Evolutionary conservation across 1,284 basidiomycete species (phyloP).

Genomic region (Sanghuangporus sanghuang): DNA sequence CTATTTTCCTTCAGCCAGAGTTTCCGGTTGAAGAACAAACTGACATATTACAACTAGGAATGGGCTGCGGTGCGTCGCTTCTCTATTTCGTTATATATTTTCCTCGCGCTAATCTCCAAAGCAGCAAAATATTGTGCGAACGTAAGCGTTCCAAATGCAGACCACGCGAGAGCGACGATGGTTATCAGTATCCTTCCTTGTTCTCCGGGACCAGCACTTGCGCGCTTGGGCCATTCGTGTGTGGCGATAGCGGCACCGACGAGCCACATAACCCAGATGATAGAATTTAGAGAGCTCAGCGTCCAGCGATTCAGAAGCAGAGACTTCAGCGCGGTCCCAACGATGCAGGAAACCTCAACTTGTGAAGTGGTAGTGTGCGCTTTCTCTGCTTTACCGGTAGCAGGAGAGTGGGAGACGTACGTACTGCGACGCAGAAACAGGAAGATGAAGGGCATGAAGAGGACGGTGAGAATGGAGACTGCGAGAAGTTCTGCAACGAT

Average conservation of each 20-base stretch:
- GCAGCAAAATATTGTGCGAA: conserved; percentile 6
- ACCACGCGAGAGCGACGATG: conserved; percentile 15
- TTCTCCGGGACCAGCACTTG: conserved; percentile 4
- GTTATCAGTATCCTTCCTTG: conserved; percentile 5
- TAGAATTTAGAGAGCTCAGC: background rate
- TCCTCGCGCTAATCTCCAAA: conserved; percentile 12
- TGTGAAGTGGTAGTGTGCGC: conserved; percentile 32
- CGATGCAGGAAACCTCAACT: conserved; percentile 46
- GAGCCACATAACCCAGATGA: conserved; percentile 17
- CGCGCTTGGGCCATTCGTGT: conserved; percentile 8
- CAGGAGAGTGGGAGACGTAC: background rate
- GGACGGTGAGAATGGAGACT: conserved; percentile 15
- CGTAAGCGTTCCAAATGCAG: conserved; percentile 7
- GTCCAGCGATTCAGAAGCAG: conserved; percentile 31
- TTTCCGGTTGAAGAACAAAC: too few relatives aligned
- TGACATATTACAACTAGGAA: too few relatives aligned
- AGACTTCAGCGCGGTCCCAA: background rate
- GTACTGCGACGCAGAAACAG: conserved; percentile 24
- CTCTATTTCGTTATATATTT: too few relatives aligned
- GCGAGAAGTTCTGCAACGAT: conserved; percentile 17
- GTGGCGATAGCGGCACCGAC: conserved; percentile 13
- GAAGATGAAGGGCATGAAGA: conserved; percentile 35
- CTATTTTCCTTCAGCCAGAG: too few relatives aligned
- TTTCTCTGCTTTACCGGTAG: too few relatives aligned
- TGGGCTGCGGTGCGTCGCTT: too few relatives aligned